Conservation (phyloP, 2,329 filamentous ascomycete genomes). For the Cercospora citrullina region DNA sequence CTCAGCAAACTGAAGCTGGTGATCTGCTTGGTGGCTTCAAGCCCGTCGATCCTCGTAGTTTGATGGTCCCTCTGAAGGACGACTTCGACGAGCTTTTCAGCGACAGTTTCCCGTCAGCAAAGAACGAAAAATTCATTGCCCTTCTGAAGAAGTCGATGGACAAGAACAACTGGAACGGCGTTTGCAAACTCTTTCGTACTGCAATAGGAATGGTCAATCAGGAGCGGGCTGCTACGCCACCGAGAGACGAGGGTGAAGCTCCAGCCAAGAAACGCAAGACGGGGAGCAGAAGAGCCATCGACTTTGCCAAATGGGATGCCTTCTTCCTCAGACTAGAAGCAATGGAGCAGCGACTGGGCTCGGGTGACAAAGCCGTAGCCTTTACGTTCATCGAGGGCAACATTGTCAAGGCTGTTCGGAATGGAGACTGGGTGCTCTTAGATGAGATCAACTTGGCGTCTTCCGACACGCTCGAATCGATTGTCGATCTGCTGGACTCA, state of each 20-base stretch:
- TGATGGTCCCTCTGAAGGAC: constrained; percentile 87
- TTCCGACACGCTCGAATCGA: constrained; percentile 89
- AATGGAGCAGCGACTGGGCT: constrained; percentile 76
- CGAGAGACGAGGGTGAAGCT: constrained; percentile 54
- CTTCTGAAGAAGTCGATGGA: constrained; percentile 76
- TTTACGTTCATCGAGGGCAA: constrained; percentile 97
- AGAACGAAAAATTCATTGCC: constrained; percentile 83
- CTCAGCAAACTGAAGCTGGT: constrained; percentile 96
- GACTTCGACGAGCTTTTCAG: constrained; percentile 90
- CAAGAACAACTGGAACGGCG: constrained; percentile 82
- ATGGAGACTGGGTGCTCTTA: constrained; percentile 94
- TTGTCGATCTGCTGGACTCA: constrained; percentile 80
- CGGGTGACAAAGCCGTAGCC: constrained; percentile 73
- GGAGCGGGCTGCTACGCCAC: constrained; percentile 48
- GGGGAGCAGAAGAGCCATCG: constrained; percentile 51
- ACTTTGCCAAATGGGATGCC: constrained; percentile 69
- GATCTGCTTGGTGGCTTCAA: constrained; percentile 96
- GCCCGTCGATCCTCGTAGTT: constrained; percentile 83
- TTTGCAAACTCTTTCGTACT: constrained; percentile 83
- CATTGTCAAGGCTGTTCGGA: constrained; percentile 90
- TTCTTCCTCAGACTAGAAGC: constrained; percentile 74
- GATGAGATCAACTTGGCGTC: constrained; percentile 98
- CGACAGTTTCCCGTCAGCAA: constrained; percentile 80
- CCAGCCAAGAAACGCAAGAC: constrained; percentile 70
- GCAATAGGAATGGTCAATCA: constrained; percentile 83